Percentiles rank a stretch among this genome's conserved stretches.
These are phyloP conservation scores for Aureobasidium sp. DNA, from an alignment of 2,329 filamentous ascomycete genomes.

Conservation along the genomic window DNA sequence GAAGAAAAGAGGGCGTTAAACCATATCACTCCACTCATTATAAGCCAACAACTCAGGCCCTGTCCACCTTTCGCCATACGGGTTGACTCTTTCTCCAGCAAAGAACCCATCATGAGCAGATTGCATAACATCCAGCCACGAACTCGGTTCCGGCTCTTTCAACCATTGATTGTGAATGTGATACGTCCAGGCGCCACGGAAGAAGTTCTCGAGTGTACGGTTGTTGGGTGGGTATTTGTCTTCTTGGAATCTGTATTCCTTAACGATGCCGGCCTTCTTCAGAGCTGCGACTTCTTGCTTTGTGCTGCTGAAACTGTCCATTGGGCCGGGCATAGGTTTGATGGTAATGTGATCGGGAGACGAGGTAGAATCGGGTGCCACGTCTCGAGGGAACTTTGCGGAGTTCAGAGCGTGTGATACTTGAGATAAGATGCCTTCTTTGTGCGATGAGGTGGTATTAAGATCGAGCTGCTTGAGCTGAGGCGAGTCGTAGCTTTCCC, in stretches of 20 bases:
- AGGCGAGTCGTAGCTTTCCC: constrained; percentile 57
- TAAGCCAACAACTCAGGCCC: constrained; percentile 54
- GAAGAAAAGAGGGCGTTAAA: constrained; percentile 24
- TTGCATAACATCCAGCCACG: constrained; percentile 61
- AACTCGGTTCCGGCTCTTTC: constrained; percentile 62
- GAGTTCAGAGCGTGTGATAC: constrained; percentile 11
- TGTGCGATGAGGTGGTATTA: constrained; percentile 26
- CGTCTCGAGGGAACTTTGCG: constrained; percentile 5
- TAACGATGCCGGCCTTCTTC: constrained; percentile 43
- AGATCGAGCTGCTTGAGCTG: constrained; percentile 36
- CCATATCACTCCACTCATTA: constrained; percentile 57
- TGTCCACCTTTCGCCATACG: constrained; percentile 61
- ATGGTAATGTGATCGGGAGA: constrained; percentile 17
- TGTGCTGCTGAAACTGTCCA: constrained; percentile 44
- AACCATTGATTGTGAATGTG: constrained; percentile 67
- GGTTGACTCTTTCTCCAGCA: constrained; percentile 52
- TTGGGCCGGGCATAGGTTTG: constrained; percentile 23
- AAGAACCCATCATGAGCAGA: constrained; percentile 63
- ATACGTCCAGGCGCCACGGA: constrained; percentile 63
- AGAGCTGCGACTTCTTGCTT: constrained; percentile 44
- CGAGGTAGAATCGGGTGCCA: not conserved
- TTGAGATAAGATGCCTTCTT: constrained; percentile 1
- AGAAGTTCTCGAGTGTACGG: constrained; percentile 62
- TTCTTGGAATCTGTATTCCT: constrained; percentile 52
- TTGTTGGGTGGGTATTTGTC: constrained; percentile 64